Base-by-base conservation (phyloP, 495 filamentous ascomycete species). In the Penicillium ochrochloron region DNA sequence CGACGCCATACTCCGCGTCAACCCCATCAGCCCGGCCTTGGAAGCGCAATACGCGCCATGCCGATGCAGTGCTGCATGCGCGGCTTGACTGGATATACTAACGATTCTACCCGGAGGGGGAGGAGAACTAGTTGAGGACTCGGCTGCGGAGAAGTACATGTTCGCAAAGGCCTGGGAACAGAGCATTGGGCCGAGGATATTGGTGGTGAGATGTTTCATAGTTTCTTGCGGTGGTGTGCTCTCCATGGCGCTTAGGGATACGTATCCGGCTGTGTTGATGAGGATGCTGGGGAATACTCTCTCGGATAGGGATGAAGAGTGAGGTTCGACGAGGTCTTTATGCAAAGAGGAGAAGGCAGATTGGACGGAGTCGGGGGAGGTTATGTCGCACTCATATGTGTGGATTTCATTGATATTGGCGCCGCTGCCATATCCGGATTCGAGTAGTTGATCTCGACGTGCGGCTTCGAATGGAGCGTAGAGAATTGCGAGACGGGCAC, bases 11-110 rank as follows among this genome's bases (percentile, higher is more conserved):
- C 75, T 75, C 12, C 81, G 77, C 48, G 78, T 83, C 31, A 85
- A 56, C 0, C 82, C 82, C 17, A 82, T 51, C 23, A 83, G 61
- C 0, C 75, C 82, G 2, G 81, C 75, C 57, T 85, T 85, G 2
- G 80, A 81, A 8, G 83, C 72, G 44, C 80, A 82, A 64, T 83
- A 84, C 1, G 79, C 80, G 23, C 81, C 78, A 57, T 83, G 78
- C 2, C 66, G 69, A 31, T 75, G 76, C 9, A 80, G 62, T 0
- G 78, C 78, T 0, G 70, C 72, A 65, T 79, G 75, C 3, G 74
- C 76, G 2, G 78, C 78, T 34, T 80, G 76, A 10, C 76, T 79
- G 2, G 75, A 72, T 33, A 80, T 73, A 51, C 70, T 78, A 8
- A 80, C 71, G 35, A 80, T 78, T 19, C 78, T 42, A 0, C 78